A percentile compares a stretch with the other conserved stretches of the same genome.
phyloP scores from a whole-genome alignment of 108 stramenopile species.

The Cafeteria roenbergensis region DNA sequence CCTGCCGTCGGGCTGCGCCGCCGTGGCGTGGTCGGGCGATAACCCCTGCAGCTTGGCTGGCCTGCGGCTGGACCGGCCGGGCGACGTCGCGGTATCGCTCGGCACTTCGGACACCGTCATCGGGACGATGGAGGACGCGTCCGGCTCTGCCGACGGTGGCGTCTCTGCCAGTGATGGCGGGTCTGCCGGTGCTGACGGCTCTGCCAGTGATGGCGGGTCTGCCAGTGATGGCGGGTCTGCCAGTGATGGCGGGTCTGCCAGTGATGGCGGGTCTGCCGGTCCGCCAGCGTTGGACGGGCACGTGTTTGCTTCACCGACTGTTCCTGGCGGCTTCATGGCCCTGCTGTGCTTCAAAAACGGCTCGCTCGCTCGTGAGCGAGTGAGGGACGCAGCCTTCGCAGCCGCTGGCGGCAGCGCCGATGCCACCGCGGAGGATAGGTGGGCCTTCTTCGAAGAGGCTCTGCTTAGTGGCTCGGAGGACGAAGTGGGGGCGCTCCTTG shows the following conservation, averaged over 20 bases:
- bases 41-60: neutral
- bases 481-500: constrained; percentile 21
- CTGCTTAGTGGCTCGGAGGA: constrained; percentile 18
- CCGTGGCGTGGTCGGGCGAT: neutral
- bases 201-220: too few relatives aligned
- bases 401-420: too few relatives aligned
- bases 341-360: constrained; percentile 38
- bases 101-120: constrained; percentile 30
- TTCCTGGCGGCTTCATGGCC: constrained; percentile 15
- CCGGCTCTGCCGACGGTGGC: too few relatives aligned
- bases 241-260: too few relatives aligned
- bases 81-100: constrained; percentile 23
- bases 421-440: constrained; percentile 13
- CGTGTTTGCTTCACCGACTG: constrained; percentile 23
- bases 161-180: too few relatives aligned
- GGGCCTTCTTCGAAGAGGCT: constrained; percentile 18
- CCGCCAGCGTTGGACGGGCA: constrained; percentile 23
- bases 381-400: constrained; percentile 23
- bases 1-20: neutral
- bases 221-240: too few relatives aligned
- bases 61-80: neutral
- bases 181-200: too few relatives aligned
- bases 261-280: constrained; percentile 17
- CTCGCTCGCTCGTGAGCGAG: constrained; percentile 12
- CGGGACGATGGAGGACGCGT: constrained; percentile 8